phyloP scores from a whole-genome alignment of 352 stramenopile species.

The Globisporangium mamillatum region DNA sequence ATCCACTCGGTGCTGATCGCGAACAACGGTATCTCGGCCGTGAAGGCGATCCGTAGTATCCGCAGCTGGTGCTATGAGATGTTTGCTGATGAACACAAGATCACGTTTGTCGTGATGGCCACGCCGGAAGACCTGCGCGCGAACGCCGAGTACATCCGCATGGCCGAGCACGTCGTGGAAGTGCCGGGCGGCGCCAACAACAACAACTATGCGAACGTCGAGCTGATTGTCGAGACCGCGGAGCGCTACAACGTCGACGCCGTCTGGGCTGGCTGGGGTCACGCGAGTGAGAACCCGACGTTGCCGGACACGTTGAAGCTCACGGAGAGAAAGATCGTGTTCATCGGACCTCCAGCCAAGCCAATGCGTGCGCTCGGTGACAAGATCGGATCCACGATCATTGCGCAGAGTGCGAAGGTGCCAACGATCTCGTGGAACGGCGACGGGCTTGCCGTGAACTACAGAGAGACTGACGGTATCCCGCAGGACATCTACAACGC shows the following conservation, averaged over 20 bases:
- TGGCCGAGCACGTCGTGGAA: slow-evolving; percentile 99
- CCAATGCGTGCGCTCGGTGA: slow-evolving; percentile 99
- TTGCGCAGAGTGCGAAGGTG: slow-evolving; percentile 98
- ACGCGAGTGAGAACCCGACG: slow-evolving; percentile 98
- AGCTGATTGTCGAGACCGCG: slow-evolving; percentile 97
- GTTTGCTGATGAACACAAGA: slow-evolving; percentile 91
- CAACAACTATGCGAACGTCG: slow-evolving; percentile 99
- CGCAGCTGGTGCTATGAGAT: slow-evolving; percentile 98
- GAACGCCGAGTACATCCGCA: slow-evolving; percentile 99
- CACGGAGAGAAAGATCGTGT: slow-evolving; percentile 94
- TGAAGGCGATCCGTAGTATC: slow-evolving; percentile 99
- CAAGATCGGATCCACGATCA: slow-evolving; percentile 99
- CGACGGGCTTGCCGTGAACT: slow-evolving; percentile 92
- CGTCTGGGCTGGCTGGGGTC: slow-evolving; percentile 98
- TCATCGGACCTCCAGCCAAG: slow-evolving; percentile 97
- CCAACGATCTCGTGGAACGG: slow-evolving; percentile 99
- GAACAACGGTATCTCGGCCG: slow-evolving; percentile 99
- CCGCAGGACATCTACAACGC: slow-evolving; percentile 93
- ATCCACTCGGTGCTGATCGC: slow-evolving; percentile 98
- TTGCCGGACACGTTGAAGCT: slow-evolving; percentile 94
- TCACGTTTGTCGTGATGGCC: slow-evolving; percentile 99
- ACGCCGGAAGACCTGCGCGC: slow-evolving; percentile 98
- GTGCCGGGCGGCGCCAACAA: slow-evolving; percentile 99
- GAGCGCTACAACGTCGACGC: slow-evolving; percentile 96
- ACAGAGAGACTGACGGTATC: slow-evolving; percentile 85